phyloP scores from a whole-genome alignment of 768 basidiomycete species.

The Russula olivacea region DNA sequence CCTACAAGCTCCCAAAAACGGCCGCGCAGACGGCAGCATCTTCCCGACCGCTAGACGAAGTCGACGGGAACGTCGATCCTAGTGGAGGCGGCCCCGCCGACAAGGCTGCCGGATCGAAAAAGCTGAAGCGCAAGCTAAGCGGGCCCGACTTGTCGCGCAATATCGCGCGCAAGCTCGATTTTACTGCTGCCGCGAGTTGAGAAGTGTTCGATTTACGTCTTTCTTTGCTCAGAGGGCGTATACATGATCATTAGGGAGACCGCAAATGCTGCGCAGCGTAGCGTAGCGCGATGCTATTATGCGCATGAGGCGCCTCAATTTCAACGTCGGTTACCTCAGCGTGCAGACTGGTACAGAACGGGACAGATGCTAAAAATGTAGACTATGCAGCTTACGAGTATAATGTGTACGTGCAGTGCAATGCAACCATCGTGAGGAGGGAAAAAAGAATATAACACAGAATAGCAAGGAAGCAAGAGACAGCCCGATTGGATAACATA shows the following conservation, averaged over 20 bases:
- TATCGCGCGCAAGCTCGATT: slow-evolving; percentile 68
- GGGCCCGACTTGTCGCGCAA: slow-evolving; percentile 47
- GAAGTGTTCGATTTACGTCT: neutral
- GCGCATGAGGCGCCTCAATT: slow-evolving; percentile 4
- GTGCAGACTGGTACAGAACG: slow-evolving; percentile 13
- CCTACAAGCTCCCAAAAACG: slow-evolving; percentile 82
- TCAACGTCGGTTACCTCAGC: slow-evolving; percentile 1
- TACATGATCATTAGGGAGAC: neutral
- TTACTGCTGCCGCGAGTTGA: slow-evolving; percentile 38
- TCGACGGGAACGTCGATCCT: slow-evolving; percentile 66
- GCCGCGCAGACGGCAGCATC: slow-evolving; percentile 36
- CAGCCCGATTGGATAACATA: slow-evolving; percentile 18
- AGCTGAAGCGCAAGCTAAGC: slow-evolving; percentile 64
- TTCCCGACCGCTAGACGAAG: slow-evolving; percentile 62
- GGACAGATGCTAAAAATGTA: slow-evolving; percentile 23
- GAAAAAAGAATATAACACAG: neutral
- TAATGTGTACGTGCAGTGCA: slow-evolving; percentile 25
- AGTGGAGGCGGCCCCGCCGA: slow-evolving; percentile 44
- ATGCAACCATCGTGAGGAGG: neutral
- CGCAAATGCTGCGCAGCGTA: neutral
- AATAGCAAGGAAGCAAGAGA: neutral
- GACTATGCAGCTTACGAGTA: slow-evolving; percentile 26
- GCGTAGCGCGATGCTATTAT: neutral
- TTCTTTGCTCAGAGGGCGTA: neutral
- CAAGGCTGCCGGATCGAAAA: slow-evolving; percentile 47